A percentile compares a stretch with the other conserved stretches of the same genome.
Evolutionary conservation across 1,284 basidiomycete genomes (phyloP).

Genomic region (Rhodotorula sp.): DNA sequence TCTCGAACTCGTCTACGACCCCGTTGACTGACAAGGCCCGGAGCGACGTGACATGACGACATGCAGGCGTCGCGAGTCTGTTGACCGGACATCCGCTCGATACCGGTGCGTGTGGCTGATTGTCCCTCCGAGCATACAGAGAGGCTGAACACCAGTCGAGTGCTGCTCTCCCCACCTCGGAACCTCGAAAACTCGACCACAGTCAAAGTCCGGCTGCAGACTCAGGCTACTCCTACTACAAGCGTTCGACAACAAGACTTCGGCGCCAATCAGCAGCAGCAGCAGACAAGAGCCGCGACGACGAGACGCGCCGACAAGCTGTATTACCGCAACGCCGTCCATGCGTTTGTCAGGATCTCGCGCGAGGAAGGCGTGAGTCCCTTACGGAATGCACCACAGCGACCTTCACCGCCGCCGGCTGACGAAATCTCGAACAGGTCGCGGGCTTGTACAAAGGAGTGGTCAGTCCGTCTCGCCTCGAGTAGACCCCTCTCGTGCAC

Average conservation of each 20-base stretch:
- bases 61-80: constrained; percentile 19
- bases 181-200: neutral
- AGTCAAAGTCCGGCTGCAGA: constrained; percentile 31
- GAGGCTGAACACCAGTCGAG: neutral
- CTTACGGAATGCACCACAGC: neutral
- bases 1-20: no score
- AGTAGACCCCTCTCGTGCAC: neutral
- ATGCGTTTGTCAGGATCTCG: constrained; percentile 64
- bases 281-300: no score
- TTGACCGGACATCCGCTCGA: constrained; percentile 33
- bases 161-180: no score
- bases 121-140: neutral
- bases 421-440: constrained; percentile 50
- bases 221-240: neutral
- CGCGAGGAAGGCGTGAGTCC: constrained; percentile 57
- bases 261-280: neutral
- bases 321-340: constrained; percentile 47
- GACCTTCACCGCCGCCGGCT: neutral
- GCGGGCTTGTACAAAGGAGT: constrained; percentile 69
- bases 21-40: no score
- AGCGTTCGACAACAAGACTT: neutral
- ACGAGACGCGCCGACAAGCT: no score
- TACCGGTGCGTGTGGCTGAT: constrained; percentile 6
- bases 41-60: no score
- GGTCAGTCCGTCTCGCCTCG: constrained; percentile 7